Percentiles rank a stretch among this genome's conserved stretches.
Evolutionary conservation across 179 eudicot species (phyloP).

Genomic region (Pouteria campechiana): DNA sequence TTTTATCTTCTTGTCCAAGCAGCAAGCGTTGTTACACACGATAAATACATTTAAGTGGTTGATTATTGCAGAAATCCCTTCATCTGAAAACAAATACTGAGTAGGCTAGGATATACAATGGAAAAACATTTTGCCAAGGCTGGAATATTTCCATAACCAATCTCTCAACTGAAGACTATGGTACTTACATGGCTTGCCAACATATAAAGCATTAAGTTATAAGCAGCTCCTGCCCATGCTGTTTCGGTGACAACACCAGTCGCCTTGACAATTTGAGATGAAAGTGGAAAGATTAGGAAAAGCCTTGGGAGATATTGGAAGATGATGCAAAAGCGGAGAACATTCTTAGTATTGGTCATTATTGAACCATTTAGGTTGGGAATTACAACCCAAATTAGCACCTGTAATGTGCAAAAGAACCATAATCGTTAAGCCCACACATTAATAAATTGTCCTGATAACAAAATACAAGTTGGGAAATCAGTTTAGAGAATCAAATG

Average conservation of each 20-base stretch:
- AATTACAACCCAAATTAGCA: conserved; percentile 40
- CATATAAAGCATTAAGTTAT: conserved; percentile 61
- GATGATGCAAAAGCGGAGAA: conserved; percentile 35
- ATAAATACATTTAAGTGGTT: too few relatives aligned
- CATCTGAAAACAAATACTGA: too few relatives aligned
- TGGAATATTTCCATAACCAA: too few relatives aligned
- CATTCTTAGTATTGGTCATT: conserved; percentile 37
- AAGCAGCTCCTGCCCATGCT: conserved; percentile 76
- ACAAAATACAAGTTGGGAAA: too few relatives aligned
- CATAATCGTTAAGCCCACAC: not conserved
- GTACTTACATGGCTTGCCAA: conserved; percentile 64
- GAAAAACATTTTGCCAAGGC: too few relatives aligned
- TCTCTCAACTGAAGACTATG: too few relatives aligned
- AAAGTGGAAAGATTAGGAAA: conserved; percentile 37
- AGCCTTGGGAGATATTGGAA: conserved; percentile 53
- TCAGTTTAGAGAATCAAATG: too few relatives aligned
- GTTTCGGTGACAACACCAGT: conserved; percentile 60
- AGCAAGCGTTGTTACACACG: too few relatives aligned
- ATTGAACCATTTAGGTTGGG: conserved; percentile 39
- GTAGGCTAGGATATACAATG: too few relatives aligned
- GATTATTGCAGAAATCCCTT: too few relatives aligned
- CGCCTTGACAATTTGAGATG: conserved; percentile 50
- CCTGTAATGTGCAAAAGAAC: conserved; percentile 13
- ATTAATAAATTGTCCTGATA: too few relatives aligned
- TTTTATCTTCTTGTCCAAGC: too few relatives aligned